Evolutionary conservation across 164 flowering plant genomes (phyloP).

Genomic region (Chimonanthus praecox): DNA sequence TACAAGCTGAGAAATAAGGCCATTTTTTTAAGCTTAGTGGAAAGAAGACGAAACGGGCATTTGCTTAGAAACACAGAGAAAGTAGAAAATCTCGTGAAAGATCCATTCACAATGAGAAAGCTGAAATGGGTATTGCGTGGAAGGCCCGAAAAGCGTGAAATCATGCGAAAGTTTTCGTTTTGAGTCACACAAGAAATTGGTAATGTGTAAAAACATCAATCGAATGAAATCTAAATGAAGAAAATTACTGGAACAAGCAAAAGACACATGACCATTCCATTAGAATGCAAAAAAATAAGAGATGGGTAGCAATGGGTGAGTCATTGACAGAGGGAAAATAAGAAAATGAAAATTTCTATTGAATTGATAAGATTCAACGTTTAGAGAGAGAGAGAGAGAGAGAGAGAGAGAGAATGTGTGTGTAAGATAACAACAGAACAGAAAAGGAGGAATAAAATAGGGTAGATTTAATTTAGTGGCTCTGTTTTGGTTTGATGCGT

Average conservation of each 20-base stretch:
- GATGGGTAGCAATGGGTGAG: not conserved
- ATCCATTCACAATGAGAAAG: not conserved
- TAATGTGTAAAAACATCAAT: too few relatives aligned
- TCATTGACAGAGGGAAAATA: too few relatives aligned
- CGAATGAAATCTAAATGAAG: not conserved
- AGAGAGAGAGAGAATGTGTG: too few relatives aligned
- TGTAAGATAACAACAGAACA: too few relatives aligned
- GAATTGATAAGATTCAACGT: too few relatives aligned
- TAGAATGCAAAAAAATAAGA: not conserved
- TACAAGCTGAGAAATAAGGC: constrained; percentile 35
- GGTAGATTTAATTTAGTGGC: too few relatives aligned
- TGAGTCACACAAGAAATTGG: not conserved
- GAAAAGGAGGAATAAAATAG: too few relatives aligned
- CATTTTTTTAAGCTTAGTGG: not conserved
- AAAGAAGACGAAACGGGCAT: not conserved
- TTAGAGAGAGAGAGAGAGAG: too few relatives aligned
- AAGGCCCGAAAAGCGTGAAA: not conserved
- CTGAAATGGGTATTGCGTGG: not conserved
- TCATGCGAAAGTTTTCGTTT: constrained; percentile 1
- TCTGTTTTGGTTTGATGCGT: too few relatives aligned
- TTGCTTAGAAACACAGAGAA: not conserved
- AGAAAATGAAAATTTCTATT: too few relatives aligned
- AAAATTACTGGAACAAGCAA: not conserved
- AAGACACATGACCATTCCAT: not conserved
- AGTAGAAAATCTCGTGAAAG: not conserved